These are phyloP conservation scores for Coemansia sp. DNA, from an alignment of 192 early-diverging fungal genomes.

Conservation along the genomic window DNA sequence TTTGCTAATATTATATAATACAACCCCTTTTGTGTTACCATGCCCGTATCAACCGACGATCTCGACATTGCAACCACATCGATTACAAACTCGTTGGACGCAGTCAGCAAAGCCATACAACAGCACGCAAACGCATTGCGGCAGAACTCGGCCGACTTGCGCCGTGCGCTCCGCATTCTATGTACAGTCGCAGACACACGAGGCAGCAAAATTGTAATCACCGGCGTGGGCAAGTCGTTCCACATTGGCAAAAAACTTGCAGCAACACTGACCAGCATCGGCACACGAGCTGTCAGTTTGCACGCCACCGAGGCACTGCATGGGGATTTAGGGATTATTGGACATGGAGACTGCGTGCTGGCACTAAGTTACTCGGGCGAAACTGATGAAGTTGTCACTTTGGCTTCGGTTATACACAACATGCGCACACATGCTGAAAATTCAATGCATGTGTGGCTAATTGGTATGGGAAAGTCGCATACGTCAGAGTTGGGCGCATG, in stretches of 20 bases:
- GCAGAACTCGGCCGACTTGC: slow-evolving; percentile 7
- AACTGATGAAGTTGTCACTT: slow-evolving; percentile 29
- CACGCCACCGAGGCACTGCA: slow-evolving; percentile 48
- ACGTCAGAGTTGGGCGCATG: slow-evolving; percentile 27
- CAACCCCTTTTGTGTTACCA: neutral
- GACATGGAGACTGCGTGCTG: slow-evolving; percentile 27
- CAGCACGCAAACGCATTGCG: slow-evolving; percentile 26
- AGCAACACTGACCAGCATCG: slow-evolving; percentile 41
- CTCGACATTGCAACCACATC: neutral
- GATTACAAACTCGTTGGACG: slow-evolving; percentile 23
- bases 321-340: slow-evolving; percentile 37
- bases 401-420: slow-evolving; percentile 7
- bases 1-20: neutral
- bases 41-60: slow-evolving; percentile 12
- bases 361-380: slow-evolving; percentile 45
- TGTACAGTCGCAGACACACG: slow-evolving; percentile 4
- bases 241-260: slow-evolving; percentile 42
- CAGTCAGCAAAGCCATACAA: slow-evolving; percentile 20
- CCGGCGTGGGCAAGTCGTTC: slow-evolving; percentile 45
- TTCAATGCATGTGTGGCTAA: neutral
- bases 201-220: slow-evolving; percentile 25
- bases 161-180: slow-evolving; percentile 20
- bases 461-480: slow-evolving; percentile 30
- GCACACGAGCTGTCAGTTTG: slow-evolving; percentile 27
- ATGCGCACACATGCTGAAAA: neutral